Base-by-base conservation (phyloP, 148 eudicot genomes). In the Arctostaphylos glauca region DNA sequence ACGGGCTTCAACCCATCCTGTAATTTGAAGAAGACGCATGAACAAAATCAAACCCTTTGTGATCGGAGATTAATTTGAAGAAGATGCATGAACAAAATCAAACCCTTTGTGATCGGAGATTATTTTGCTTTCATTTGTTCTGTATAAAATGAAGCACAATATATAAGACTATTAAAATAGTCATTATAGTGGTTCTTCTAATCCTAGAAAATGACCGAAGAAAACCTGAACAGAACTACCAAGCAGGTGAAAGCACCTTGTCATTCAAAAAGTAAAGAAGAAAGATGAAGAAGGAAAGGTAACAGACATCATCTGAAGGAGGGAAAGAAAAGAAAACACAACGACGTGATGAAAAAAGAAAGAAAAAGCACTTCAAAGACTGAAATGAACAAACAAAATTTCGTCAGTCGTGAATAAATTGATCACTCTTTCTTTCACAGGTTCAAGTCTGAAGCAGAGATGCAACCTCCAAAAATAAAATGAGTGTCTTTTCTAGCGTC, bases 1-100 rank as follows among this genome's bases (percentile, higher is more conserved):
- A 94, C 89, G 41, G 99, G 94, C 90, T 84, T 92, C 64, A 84
- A 81, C 41, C 94, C 97, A 77, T 94, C 97, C 99, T 96, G 96
- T 58, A 85, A 50, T 25, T 49, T 6, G 70, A 21, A 4, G 52
- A 72, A 21, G 21, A 79, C 62, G 58, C 68, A 54, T 71, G 2
- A 31, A 49, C 70, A 80, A 21, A 15, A 76, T 46, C 55, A 55
- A 66, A 15, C 66, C 55, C 4, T 14, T 8, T 18, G 0, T 1
- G n/a, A 31, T 74, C 6, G 43, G 21, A 6, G 46, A 0, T 31
- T 55, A 31, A 55, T 77, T 46, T 41, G 15, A 21, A 4, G 52
- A 72, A 21, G 21, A 79, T 73, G 58, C 68, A 54, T 71, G 2
- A 31, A 49, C 70, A 80, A 21, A 15, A 76, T 46, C 55, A 55